Evolutionary conservation across 352 stramenopile species (phyloP).

Genomic region (Phytophthora foliorum): DNA sequence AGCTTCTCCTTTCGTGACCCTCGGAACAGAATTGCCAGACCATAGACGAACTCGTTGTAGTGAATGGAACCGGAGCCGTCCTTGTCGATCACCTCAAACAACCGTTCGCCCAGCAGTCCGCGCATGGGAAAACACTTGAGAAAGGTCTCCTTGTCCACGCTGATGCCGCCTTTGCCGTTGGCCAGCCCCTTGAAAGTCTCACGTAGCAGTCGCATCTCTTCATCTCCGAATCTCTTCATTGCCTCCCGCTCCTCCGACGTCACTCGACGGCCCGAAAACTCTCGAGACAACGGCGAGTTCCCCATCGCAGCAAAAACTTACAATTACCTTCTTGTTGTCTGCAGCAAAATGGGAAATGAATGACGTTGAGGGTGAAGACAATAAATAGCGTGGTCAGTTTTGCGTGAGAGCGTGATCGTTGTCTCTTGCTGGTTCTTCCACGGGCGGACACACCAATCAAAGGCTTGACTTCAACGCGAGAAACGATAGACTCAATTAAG

Average conservation of each 20-base stretch:
- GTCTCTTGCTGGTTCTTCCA: constrained; percentile 1
- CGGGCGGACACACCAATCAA: constrained; percentile 16
- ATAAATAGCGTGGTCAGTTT: constrained; percentile 43
- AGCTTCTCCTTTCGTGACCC: constrained; percentile 92
- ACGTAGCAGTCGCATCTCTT: constrained; percentile 81
- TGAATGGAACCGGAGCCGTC: constrained; percentile 88
- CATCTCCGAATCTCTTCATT: constrained; percentile 81
- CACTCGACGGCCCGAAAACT: constrained; percentile 62
- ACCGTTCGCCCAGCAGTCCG: constrained; percentile 90
- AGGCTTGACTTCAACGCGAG: not conserved
- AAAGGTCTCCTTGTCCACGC: constrained; percentile 95
- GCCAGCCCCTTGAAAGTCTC: constrained; percentile 86
- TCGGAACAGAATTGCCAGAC: constrained; percentile 87
- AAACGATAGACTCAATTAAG: not conserved
- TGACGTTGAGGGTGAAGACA: constrained; percentile 14
- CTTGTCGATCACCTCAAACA: constrained; percentile 95
- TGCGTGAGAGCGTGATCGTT: constrained; percentile 3
- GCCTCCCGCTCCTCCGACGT: constrained; percentile 67
- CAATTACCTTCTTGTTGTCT: not conserved
- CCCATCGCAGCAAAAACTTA: constrained; percentile 47
- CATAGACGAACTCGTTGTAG: constrained; percentile 94
- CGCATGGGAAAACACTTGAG: constrained; percentile 94
- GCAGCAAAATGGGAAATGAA: constrained; percentile 27
- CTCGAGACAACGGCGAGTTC: constrained; percentile 66
- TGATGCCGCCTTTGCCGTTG: constrained; percentile 62